Evolutionary conservation across 345 rosid species (phyloP).

Genomic region (Eucalyptus tenuipes): DNA sequence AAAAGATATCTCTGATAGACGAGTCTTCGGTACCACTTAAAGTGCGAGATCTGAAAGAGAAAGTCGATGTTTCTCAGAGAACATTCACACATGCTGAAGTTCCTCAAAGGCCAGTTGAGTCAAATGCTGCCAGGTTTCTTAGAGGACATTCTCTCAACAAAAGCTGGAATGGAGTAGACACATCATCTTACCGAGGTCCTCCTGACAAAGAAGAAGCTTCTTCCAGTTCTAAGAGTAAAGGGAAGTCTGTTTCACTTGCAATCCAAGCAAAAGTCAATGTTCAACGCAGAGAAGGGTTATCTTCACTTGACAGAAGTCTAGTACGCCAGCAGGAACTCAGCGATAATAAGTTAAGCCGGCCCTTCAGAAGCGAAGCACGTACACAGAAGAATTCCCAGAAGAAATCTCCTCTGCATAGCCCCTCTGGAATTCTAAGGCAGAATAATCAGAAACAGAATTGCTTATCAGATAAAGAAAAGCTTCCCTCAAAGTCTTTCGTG

Average conservation of each 20-base stretch:
- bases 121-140: constrained; percentile 42
- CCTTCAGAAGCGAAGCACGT: constrained; percentile 45
- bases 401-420: constrained; percentile 21
- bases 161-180: constrained; percentile 57
- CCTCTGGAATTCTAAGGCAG: constrained; percentile 63
- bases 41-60: constrained; percentile 34
- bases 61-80: constrained; percentile 31
- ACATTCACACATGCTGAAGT: constrained; percentile 28
- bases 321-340: constrained; percentile 31
- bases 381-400: constrained; percentile 36
- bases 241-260: constrained; percentile 74
- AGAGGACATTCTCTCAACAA: constrained; percentile 53
- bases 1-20: constrained; percentile 22
- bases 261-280: constrained; percentile 79
- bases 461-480: constrained; percentile 25
- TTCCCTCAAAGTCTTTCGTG: constrained; percentile 17
- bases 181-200: constrained; percentile 15
- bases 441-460: constrained; percentile 88
- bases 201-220: constrained; percentile 35
- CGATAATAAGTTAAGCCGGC: constrained; percentile 40
- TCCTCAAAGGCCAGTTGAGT: constrained; percentile 33
- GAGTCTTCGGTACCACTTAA: constrained; percentile 20
- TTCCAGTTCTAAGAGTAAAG: constrained; percentile 35
- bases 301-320: constrained; percentile 16
- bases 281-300: constrained; percentile 61